Evolutionary conservation across 768 basidiomycete species (phyloP).

Genomic region (Lentinula detonsa): DNA sequence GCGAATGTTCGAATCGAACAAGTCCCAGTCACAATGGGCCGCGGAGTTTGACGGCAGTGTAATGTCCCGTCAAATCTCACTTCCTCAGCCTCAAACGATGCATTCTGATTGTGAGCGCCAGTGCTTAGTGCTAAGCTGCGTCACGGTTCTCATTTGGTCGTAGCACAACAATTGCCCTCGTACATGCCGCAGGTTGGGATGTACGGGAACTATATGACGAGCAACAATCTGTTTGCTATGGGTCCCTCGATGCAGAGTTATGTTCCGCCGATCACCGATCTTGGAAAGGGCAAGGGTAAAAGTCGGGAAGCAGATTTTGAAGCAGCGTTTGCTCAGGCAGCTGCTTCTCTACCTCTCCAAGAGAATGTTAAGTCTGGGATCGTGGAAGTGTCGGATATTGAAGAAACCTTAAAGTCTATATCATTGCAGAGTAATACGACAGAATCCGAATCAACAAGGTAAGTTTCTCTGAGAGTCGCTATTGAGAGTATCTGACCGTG

Average conservation of each 20-base stretch:
- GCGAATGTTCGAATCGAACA: constrained; percentile 27
- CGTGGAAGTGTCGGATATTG: constrained; percentile 40
- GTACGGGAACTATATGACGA: constrained; percentile 29
- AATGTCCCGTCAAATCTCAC: constrained; percentile 16
- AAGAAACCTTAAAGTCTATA: constrained; percentile 29
- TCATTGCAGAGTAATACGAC: constrained; percentile 22
- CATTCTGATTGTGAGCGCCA: constrained; percentile 32
- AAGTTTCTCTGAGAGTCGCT: not conserved
- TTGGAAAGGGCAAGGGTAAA: constrained; percentile 73
- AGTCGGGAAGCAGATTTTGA: constrained; percentile 75
- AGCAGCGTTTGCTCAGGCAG: constrained; percentile 71
- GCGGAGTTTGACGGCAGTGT: constrained; percentile 42
- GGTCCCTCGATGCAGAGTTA: constrained; percentile 30
- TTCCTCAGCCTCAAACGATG: constrained; percentile 26
- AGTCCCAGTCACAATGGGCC: constrained; percentile 41
- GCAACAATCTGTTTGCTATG: constrained; percentile 21
- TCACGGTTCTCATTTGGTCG: not conserved
- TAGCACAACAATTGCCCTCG: constrained; percentile 37
- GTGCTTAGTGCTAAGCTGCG: not conserved
- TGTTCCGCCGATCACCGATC: constrained; percentile 18
- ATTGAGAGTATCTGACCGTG: constrained; percentile 1
- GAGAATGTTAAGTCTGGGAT: constrained; percentile 42
- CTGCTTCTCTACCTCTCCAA: constrained; percentile 41
- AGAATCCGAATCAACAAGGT: constrained; percentile 49
- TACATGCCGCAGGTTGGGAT: constrained; percentile 28